Evolutionary conservation across 805 yeast genomes (phyloP).

Genomic region (Lachancea mirantina): DNA sequence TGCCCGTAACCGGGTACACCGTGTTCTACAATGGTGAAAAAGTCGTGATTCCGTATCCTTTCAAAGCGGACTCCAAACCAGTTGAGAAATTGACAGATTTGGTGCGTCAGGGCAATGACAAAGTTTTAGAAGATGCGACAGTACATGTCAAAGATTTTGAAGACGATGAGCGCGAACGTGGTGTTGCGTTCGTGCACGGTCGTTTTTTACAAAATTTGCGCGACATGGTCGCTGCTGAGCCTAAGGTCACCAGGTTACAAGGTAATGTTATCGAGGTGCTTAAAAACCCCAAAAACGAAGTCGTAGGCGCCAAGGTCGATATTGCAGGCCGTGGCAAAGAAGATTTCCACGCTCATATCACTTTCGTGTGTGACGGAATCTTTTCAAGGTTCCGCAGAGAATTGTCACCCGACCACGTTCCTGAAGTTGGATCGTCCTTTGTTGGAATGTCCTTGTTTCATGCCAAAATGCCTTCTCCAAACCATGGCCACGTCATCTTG

Average conservation of each 20-base stretch:
- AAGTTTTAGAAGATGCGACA: conserved; percentile 43
- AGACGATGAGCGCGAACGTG: conserved; percentile 47
- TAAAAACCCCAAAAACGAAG: conserved; percentile 46
- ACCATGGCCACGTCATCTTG: conserved; percentile 85
- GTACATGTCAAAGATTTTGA: conserved; percentile 50
- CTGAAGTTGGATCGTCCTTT: conserved; percentile 74
- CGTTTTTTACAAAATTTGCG: conserved; percentile 74
- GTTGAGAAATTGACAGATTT: conserved; percentile 47
- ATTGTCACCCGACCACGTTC: conserved; percentile 51
- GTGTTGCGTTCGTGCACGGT: conserved; percentile 92
- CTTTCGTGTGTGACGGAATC: conserved; percentile 87
- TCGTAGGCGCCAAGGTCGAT: conserved; percentile 70
- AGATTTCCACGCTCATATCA: conserved; percentile 51
- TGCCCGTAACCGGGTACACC: conserved; percentile 71
- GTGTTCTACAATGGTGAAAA: conserved; percentile 56
- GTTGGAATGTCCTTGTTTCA: conserved; percentile 72
- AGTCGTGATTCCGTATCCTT: conserved; percentile 65
- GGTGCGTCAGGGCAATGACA: conserved; percentile 54
- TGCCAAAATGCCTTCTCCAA: conserved; percentile 65
- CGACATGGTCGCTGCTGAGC: conserved; percentile 55
- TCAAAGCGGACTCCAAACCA: conserved; percentile 43
- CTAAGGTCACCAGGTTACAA: conserved; percentile 70
- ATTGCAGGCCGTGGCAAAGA: conserved; percentile 36
- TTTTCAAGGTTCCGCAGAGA: conserved; percentile 86
- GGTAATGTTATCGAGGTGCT: conserved; percentile 74